Base-by-base conservation (phyloP, 768 basidiomycete genomes). In the Leccinum barrowsii region DNA sequence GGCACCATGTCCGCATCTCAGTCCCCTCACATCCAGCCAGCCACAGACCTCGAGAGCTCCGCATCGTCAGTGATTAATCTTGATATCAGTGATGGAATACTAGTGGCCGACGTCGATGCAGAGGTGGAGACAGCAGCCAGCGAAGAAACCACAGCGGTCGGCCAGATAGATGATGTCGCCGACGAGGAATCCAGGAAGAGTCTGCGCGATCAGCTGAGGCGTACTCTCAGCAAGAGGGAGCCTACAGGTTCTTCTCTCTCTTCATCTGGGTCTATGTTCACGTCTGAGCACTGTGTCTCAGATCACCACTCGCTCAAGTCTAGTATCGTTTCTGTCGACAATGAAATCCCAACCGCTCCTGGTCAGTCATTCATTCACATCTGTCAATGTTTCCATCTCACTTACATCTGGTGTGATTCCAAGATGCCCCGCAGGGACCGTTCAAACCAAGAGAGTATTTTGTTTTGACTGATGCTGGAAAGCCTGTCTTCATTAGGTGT, bases 401-500 rank as follows among this genome's bases (percentile, higher is more conserved):
- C 59, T 57, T 48, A 64, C 32, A 44, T 56, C 11, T 48, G 11
- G 7, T 42, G 5, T 37, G 12, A 55, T 49, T 12, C 44, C 37
- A 49, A 66, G 62, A 63, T 49, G 60, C 51, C 54, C 49, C 51
- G 34, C 61, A 54, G 2, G 62, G 70, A n/a, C 60, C 60, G 13
- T 74, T 73, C 66, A 75, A 78, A 53, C 83, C 82, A 22, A 80
- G 94, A 54, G 85, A 92, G 68, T 99, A 98, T 72, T 97, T 91
- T 68, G 83, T 98, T 15, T 80, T 98, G 19, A 98, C 95, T 0
- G 86, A 95, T 61, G 97, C 97, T 30, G 97, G 97, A 28, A 98
- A 99, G 73, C 95, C 95, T n/a, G 94, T 99, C 11, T 99, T 91
- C 68, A 80, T 85, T 46, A 92, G 91, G 94, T 90, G 71, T 59